Conservation (phyloP, 805 yeast genomes). For the Saccharomycodes ludwigii region DNA sequence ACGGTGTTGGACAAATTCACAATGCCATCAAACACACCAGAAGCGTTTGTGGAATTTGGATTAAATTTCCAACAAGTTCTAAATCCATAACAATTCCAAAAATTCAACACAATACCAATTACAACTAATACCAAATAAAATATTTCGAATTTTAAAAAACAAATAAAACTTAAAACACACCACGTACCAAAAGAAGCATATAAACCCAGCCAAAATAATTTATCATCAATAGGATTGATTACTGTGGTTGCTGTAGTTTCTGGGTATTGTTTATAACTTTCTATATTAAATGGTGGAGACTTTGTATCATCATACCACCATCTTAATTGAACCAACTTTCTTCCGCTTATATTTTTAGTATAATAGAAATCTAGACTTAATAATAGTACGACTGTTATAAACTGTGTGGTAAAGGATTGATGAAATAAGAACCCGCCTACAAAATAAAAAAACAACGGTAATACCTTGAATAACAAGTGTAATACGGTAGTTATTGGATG, state of each 20-base stretch:
- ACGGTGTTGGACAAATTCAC: too few species aligned
- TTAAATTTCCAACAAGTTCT: slow-evolving; percentile 89
- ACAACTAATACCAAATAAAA: slow-evolving; percentile 48
- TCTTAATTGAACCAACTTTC: slow-evolving; percentile 78
- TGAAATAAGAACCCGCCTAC: slow-evolving; percentile 9
- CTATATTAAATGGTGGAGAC: slow-evolving; percentile 19
- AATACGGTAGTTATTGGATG: slow-evolving; percentile 21
- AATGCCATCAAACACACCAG: slow-evolving; percentile 41
- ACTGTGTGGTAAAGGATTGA: slow-evolving; percentile 30
- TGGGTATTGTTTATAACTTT: slow-evolving; percentile 25
- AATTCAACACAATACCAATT: slow-evolving; percentile 59
- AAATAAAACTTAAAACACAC: slow-evolving; percentile 63
- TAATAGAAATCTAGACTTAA: slow-evolving; percentile 91
- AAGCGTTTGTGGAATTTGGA: too few species aligned
- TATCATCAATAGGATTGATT: slow-evolving; percentile 89
- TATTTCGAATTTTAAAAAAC: slow-evolving; percentile 66
- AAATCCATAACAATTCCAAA: slow-evolving; percentile 81
- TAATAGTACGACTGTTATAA: slow-evolving; percentile 63
- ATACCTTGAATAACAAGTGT: slow-evolving; percentile 20
- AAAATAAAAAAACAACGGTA: slow-evolving; percentile 22
- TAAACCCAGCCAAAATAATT: slow-evolving; percentile 72
- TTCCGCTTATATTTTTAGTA: slow-evolving; percentile 80
- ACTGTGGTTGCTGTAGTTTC: slow-evolving; percentile 24
- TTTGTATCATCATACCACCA: slow-evolving; percentile 82
- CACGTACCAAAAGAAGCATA: slow-evolving; percentile 70